Percentiles rank a stretch among this genome's conserved stretches.
Evolutionary conservation across 2,329 filamentous ascomycete genomes (phyloP).

Genomic region (Neospermospora avenae): DNA sequence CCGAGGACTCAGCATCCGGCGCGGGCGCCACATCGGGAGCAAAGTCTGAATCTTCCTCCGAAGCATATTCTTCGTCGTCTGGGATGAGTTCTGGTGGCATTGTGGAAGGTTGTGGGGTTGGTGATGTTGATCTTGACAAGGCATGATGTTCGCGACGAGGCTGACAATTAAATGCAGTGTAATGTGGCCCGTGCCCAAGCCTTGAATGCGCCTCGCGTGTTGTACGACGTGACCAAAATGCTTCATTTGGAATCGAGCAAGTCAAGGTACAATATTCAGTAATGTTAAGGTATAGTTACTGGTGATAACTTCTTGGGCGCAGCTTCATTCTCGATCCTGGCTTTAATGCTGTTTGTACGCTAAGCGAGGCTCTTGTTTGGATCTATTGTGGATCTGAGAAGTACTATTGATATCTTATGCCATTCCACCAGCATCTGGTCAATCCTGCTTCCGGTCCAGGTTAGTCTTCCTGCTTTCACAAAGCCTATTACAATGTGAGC

Average conservation of each 20-base stretch:
- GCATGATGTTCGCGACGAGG: constrained; percentile 5
- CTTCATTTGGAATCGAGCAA: neutral
- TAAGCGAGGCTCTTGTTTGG: no score
- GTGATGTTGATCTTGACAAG: neutral
- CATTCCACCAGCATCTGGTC: no score
- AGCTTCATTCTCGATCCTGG: no score
- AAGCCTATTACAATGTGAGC: no score
- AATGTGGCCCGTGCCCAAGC: neutral
- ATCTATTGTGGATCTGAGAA: no score
- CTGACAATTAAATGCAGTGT: neutral
- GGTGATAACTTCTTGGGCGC: no score
- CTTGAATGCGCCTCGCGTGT: neutral
- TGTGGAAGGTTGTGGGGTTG: neutral
- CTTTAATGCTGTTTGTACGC: no score
- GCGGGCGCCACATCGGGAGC: constrained; percentile 52
- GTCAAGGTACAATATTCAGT: no score
- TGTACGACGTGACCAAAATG: neutral
- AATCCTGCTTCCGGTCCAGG: no score
- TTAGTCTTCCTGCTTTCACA: no score
- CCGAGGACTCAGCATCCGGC: constrained; percentile 44
- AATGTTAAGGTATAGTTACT: no score
- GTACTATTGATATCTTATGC: no score
- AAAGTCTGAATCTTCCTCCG: constrained; percentile 73
- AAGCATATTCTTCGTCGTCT: constrained; percentile 55
- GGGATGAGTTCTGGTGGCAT: constrained; percentile 34